A percentile compares a stretch with the other conserved stretches of the same genome.
These are phyloP conservation scores for Exophiala sp. DNA, from an alignment of 2,329 filamentous ascomycete genomes.

Conservation along the genomic window DNA sequence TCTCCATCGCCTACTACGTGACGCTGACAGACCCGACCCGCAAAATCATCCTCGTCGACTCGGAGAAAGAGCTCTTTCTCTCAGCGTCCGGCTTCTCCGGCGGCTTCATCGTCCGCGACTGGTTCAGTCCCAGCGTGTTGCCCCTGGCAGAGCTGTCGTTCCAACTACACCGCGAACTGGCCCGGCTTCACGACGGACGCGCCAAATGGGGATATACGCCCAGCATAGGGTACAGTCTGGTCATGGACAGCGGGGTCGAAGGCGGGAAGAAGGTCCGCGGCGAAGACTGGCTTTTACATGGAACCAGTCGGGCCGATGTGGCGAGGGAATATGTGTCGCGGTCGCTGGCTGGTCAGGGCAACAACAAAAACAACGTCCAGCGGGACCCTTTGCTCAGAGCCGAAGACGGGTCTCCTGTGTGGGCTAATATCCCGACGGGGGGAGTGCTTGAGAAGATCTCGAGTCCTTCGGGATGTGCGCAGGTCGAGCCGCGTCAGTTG, in stretches of 20 bases:
- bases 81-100: conserved; percentile 68
- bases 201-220: conserved; percentile 53
- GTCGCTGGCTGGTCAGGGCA: background rate
- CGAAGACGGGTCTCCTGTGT: background rate
- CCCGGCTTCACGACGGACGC: conserved; percentile 52
- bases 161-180: conserved; percentile 59
- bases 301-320: conserved; percentile 54
- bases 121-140: conserved; percentile 56
- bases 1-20: conserved; percentile 67
- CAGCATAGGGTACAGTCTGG: conserved; percentile 56
- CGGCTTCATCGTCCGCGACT: conserved; percentile 67
- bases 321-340: conserved; percentile 32
- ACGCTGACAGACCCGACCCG: conserved; percentile 40
- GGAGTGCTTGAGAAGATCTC: background rate
- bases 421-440: background rate
- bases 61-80: conserved; percentile 56
- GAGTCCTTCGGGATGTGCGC: conserved; percentile 44
- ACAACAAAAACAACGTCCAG: background rate
- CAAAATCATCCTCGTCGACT: conserved; percentile 54
- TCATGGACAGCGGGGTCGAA: conserved; percentile 24
- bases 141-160: conserved; percentile 62
- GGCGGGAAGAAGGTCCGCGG: conserved; percentile 41
- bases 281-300: conserved; percentile 61
- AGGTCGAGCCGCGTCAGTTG: conserved; percentile 61
- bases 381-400: conserved; percentile 30